phyloP scores from a whole-genome alignment of 1,284 basidiomycete genomes.

The Coriolopsis trogii region DNA sequence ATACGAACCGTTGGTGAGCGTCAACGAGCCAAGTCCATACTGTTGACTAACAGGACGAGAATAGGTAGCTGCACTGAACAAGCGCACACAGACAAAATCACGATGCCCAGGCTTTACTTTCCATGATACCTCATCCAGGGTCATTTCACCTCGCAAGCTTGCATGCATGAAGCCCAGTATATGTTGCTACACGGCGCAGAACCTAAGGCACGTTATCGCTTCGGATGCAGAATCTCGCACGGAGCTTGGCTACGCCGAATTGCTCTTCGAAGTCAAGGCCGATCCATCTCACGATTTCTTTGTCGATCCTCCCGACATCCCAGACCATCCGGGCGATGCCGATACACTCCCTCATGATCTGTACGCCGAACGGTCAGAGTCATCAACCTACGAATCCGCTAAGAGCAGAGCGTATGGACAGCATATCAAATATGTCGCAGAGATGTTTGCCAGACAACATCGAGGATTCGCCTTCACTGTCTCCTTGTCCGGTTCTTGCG shows the following conservation, averaged over 20 bases:
- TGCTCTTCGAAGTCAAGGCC: constrained; percentile 1
- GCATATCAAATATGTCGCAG: constrained; percentile 1
- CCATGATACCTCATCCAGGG: not conserved
- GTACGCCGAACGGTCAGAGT: not conserved
- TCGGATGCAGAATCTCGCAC: not conserved
- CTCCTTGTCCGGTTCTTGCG: not conserved
- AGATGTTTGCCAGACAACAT: constrained; percentile 7
- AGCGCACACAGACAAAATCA: not conserved
- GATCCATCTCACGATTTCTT: constrained; percentile 1
- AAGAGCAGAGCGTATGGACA: not conserved
- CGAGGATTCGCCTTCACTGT: not conserved
- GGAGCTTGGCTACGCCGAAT: constrained; percentile 1
- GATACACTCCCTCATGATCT: not conserved
- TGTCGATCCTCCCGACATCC: not conserved
- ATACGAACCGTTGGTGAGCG: not conserved
- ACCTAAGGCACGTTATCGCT: not conserved
- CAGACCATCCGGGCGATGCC: too few species aligned
- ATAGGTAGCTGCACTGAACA: not conserved
- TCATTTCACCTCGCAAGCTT: not conserved
- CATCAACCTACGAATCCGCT: not conserved
- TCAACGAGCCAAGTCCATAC: not conserved
- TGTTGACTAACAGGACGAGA: not conserved
- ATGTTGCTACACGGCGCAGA: not conserved
- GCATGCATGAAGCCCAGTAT: constrained; percentile 1
- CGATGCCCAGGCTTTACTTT: constrained; percentile 9